A percentile compares a stretch with the other conserved stretches of the same genome.
Conservation (phyloP, 495 filamentous ascomycete genomes). For the Podospora appendiculata region DNA sequence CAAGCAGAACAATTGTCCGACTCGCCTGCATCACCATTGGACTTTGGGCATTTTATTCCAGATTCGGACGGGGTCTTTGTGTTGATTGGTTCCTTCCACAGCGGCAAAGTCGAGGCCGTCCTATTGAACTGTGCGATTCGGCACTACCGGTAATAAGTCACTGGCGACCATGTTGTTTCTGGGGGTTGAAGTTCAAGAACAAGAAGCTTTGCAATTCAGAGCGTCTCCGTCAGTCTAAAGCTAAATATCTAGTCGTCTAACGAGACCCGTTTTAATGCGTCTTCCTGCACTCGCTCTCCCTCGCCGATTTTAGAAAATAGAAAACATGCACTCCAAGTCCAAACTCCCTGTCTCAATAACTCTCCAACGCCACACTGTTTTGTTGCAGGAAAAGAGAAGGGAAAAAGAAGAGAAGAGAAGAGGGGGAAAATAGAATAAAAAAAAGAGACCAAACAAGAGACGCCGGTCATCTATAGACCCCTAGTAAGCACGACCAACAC, state of each 20-base stretch:
- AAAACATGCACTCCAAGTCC: neutral
- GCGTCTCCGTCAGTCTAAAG: constrained; percentile 14
- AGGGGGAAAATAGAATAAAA: neutral
- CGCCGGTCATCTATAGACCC: neutral
- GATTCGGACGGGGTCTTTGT: neutral
- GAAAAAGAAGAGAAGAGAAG: neutral
- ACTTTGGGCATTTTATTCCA: neutral
- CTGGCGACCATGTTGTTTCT: neutral
- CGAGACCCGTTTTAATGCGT: constrained; percentile 14
- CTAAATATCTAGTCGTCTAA: constrained; percentile 16
- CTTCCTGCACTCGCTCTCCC: neutral
- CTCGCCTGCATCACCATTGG: no score
- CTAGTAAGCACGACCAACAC: neutral
- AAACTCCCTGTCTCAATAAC: no score
- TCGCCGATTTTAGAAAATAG: neutral
- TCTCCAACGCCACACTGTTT: no score
- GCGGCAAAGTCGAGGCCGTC: neutral
- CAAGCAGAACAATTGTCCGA: no score
- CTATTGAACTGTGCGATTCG: no score
- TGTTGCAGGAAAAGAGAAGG: no score
- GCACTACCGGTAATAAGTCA: no score
- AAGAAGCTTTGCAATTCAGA: neutral
- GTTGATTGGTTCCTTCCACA: constrained; percentile 1
- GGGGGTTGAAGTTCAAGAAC: neutral
- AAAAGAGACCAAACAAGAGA: neutral